Base-by-base conservation (phyloP, 352 stramenopile species). In the Blastocystis sp. region DNA sequence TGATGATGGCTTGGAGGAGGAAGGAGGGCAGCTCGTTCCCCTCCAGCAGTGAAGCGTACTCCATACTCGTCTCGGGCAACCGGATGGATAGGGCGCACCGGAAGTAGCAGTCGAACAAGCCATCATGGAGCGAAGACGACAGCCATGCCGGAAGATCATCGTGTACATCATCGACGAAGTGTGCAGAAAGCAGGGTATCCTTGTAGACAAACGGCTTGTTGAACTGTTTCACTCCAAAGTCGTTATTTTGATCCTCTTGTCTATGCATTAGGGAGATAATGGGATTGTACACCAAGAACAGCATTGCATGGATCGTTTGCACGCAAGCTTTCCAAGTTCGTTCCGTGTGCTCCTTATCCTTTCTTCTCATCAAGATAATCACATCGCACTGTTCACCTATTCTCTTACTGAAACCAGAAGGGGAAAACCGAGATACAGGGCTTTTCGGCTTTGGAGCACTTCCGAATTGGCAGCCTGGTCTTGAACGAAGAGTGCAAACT, bases 61-160 rank as follows among this genome's bases (percentile, higher is more conserved):
- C 38, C 4, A 28, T 53, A 56, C 11, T 77, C 3, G 38, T 4
- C 7, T 77, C 66, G 21, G 66, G 34, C n/a, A 77, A 34, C 34
- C 60, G 14, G 38, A 77, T 77, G 43, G 14, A 34, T 5, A 77
- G 41, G 0, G 66, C 38, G 52, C 66, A 77, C 41, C 60, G 53
- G 66, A 60, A 77, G 66, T 41, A 77, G 60, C 66, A 77, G 66
- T 77, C 66, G 19, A 77, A 77, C 38, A 77, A 59, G 5, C 66
- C 66, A 28, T 56, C 66, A 2, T 34, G 17, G 7, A 77, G 66
- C n/a, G 14, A 77, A 34, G 21, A 23, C 7, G 19, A 77, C 28
- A 77, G 38, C 66, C 66, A 77, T 53, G 52, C 38, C 53, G 66
- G 66, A 40, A 77, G 52, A 17, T 59, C 66, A 60, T n/a, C 11